Evolutionary conservation across 2,329 filamentous ascomycete species (phyloP), one percentile per base, ranked within the genome.

Genomic region (Nothophoma quercina): DNA sequence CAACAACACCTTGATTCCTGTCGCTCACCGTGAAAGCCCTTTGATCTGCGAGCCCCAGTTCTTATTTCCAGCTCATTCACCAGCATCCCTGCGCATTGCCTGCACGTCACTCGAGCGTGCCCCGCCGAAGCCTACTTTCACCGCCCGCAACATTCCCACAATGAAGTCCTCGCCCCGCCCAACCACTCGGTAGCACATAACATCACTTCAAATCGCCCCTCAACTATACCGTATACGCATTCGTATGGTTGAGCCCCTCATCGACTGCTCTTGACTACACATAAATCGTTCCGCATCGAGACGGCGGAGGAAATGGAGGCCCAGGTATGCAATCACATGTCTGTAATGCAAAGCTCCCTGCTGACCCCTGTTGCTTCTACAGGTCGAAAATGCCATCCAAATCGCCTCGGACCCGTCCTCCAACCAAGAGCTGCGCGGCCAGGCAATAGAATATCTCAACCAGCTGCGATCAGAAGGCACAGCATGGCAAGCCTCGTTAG

Each of bases 311-410:
- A 69, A 64, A 74, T 74, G 71, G 71, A 74, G 65, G 68, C 62
- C 55, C 71, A 74, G 67, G 71, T 74, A 59, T 25, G 67, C 57
- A 5, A 22, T 36, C 19, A 22, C 29, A 26, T 49, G 34, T 45
- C 26, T 33, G 41, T 32, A 15, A 32, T n/a, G 8, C 12, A 33
- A 21, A 33, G 32, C 32, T 45, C 19, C n/a, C 25, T 8, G 28
- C 35, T 51, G 26, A 42, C 44, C 3, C n/a, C 32, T 28, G 33
- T 48, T 32, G 36, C 21, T 13, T 40, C 30, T 40, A 29, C 51
- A 97, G 91, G 88, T 97, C 76, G 90, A 95, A 79, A 93, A 91
- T 79, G 95, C 95, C 77, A 95, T 98, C 79, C 87, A 95, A 76
- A 96, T 98, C 79, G 91, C 91, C 76, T 95, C 88, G 80, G 88